Evolutionary conservation across 1,284 basidiomycete genomes (phyloP).

Genomic region (Cystobasidiaceae sp.): DNA sequence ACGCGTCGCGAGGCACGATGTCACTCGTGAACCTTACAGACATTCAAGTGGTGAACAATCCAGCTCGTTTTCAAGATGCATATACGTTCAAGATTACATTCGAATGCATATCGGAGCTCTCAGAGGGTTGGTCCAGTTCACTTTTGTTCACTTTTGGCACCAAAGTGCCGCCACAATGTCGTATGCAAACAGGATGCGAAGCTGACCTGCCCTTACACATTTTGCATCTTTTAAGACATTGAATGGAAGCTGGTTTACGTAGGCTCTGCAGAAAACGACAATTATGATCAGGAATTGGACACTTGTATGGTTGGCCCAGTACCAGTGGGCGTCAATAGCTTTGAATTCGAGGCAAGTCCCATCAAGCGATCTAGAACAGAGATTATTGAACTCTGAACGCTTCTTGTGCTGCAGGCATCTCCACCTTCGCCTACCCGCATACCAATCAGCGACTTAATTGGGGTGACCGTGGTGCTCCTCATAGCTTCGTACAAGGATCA

Average conservation of each 20-base stretch:
- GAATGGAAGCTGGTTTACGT: slow-evolving; percentile 98
- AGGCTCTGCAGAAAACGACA: slow-evolving; percentile 86
- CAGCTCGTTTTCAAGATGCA: slow-evolving; percentile 79
- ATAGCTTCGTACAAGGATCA: slow-evolving; percentile 88
- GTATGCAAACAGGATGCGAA: neutral
- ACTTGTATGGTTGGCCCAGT: slow-evolving; percentile 74
- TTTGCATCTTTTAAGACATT: slow-evolving; percentile 61
- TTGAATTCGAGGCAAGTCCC: slow-evolving; percentile 71
- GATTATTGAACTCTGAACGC: neutral
- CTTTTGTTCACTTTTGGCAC: slow-evolving; percentile 1
- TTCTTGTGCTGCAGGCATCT: slow-evolving; percentile 48
- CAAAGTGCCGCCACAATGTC: neutral
- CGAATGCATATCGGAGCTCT: slow-evolving; percentile 88
- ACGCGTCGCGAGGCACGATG: slow-evolving; percentile 20
- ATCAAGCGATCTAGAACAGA: neutral
- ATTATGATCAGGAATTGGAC: slow-evolving; percentile 62
- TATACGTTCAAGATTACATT: slow-evolving; percentile 96
- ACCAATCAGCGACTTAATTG: slow-evolving; percentile 74
- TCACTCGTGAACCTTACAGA: slow-evolving; percentile 35
- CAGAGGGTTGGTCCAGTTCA: slow-evolving; percentile 61
- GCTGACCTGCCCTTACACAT: neutral
- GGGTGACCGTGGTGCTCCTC: slow-evolving; percentile 83
- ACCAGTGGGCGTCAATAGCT: slow-evolving; percentile 88
- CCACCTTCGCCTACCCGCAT: slow-evolving; percentile 62
- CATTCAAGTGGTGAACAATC: slow-evolving; percentile 70